These are phyloP conservation scores for Angomonas ambiguus DNA, from an alignment of 208 protist species.

Conservation along the genomic window DNA sequence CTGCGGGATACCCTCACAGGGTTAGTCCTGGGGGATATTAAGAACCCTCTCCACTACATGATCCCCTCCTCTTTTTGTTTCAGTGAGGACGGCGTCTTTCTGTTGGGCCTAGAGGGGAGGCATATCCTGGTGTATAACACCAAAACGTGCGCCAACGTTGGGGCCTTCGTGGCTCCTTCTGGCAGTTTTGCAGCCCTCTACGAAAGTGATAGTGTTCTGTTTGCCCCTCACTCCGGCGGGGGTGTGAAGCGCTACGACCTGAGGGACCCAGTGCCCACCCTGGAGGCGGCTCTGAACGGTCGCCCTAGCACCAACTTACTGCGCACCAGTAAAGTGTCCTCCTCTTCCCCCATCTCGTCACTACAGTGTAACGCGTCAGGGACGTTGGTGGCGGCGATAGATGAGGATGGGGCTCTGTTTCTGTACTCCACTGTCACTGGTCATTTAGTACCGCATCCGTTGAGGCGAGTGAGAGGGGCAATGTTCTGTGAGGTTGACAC, in stretches of 20 bases:
- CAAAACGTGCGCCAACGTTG: conserved; percentile 31
- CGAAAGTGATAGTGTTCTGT: conserved; percentile 39
- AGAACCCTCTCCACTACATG: conserved; percentile 24
- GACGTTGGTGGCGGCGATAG: conserved; percentile 22
- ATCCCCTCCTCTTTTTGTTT: conserved; percentile 34
- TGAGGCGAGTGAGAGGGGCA: conserved; percentile 20
- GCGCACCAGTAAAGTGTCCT: conserved; percentile 56
- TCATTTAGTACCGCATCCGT: conserved; percentile 17
- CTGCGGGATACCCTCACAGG: conserved; percentile 66
- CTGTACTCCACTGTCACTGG: conserved; percentile 42
- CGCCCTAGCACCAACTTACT: conserved; percentile 48
- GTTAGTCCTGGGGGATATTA: conserved; percentile 23
- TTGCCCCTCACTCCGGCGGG: conserved; percentile 44
- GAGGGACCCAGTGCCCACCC: conserved; percentile 39
- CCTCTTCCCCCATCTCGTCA: conserved; percentile 24
- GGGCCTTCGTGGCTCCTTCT: conserved; percentile 37
- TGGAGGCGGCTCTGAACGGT: conserved; percentile 44
- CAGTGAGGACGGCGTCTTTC: conserved; percentile 47
- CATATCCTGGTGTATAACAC: conserved; percentile 60
- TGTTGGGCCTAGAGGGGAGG: conserved; percentile 45
- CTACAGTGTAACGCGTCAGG: conserved; percentile 32
- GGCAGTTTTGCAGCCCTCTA: conserved; percentile 54
- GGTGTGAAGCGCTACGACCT: conserved; percentile 55
- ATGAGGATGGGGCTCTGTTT: conserved; percentile 20
- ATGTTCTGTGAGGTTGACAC: conserved; percentile 30